These are phyloP conservation scores for Picochlorum sp. DNA, from an alignment of 139 green algal genomes.

Conservation along the genomic window DNA sequence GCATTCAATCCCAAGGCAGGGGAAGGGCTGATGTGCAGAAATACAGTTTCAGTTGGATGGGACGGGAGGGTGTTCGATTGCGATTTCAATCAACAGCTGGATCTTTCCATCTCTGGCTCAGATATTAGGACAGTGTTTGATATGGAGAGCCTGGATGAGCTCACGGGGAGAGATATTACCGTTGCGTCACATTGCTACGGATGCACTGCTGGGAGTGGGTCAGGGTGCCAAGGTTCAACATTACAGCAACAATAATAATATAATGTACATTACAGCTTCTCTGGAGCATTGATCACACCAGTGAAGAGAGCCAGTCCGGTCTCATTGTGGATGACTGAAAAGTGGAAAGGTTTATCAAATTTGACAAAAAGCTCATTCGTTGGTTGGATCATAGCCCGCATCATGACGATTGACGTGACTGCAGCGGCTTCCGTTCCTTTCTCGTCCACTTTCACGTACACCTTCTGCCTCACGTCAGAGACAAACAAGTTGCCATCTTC, in stretches of 20 bases:
- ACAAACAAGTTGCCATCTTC: conserved; percentile 10
- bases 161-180: conserved; percentile 57
- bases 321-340: conserved; percentile 20
- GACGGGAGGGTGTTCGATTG: conserved; percentile 92
- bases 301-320: conserved; percentile 16
- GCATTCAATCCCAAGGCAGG: conserved; percentile 78
- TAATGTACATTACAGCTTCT: background rate
- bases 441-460: conserved; percentile 24
- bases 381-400: background rate
- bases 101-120: conserved; percentile 35
- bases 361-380: conserved; percentile 10
- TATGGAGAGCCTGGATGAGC: conserved; percentile 55
- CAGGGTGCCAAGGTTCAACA: conserved; percentile 64
- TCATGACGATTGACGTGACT: conserved; percentile 24
- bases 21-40: conserved; percentile 58
- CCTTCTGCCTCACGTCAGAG: conserved; percentile 28
- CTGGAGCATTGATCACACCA: conserved; percentile 20
- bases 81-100: conserved; percentile 99
- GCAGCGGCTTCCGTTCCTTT: conserved; percentile 18
- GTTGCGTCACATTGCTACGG: conserved; percentile 92
- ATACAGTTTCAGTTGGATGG: conserved; percentile 81
- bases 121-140: conserved; percentile 69
- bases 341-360: conserved; percentile 31
- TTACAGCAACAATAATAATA: too few species aligned
- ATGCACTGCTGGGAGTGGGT: conserved; percentile 86